Evolutionary conservation across 768 basidiomycete species (phyloP).

Genomic region (Boletus reticulatus): DNA sequence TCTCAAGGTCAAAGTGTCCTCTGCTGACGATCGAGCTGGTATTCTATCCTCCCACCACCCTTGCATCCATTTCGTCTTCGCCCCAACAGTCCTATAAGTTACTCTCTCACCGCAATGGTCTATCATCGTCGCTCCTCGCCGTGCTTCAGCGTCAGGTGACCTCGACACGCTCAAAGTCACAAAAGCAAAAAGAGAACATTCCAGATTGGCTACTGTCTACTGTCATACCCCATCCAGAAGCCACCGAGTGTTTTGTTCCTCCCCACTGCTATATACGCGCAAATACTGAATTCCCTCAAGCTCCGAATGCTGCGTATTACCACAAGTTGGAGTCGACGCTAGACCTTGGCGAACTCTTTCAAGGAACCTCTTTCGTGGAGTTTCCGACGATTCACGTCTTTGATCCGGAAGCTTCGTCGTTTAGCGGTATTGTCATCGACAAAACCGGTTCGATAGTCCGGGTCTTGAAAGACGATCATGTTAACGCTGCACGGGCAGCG

Average conservation of each 20-base stretch:
- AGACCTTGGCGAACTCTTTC: conserved; percentile 48
- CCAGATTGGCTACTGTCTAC: conserved; percentile 60
- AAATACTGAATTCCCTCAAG: conserved; percentile 25
- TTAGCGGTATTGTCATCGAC: conserved; percentile 60
- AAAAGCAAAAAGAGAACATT: conserved; percentile 47
- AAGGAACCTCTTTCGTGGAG: conserved; percentile 70
- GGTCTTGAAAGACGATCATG: conserved; percentile 5
- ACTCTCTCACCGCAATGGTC: conserved; percentile 62
- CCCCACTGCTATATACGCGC: conserved; percentile 65
- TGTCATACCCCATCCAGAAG: conserved; percentile 51
- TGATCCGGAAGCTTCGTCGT: conserved; percentile 50
- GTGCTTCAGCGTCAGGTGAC: conserved; percentile 47
- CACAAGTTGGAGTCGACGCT: conserved; percentile 54
- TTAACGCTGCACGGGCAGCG: conserved; percentile 33
- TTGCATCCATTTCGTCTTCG: conserved; percentile 37
- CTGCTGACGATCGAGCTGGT: conserved; percentile 73
- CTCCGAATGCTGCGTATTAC: conserved; percentile 39
- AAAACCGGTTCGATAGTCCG: conserved; percentile 40
- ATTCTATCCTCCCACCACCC: conserved; percentile 55
- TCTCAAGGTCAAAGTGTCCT: conserved; percentile 65
- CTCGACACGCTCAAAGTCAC: conserved; percentile 14
- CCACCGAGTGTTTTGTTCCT: conserved; percentile 50
- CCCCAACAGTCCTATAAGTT: conserved; percentile 45
- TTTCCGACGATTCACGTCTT: conserved; percentile 82
- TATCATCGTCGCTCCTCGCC: conserved; percentile 46